Evolutionary conservation across 345 rosid genomes (phyloP), one percentile per base, ranked within the genome.

Genomic region (Salix dunnii): DNA sequence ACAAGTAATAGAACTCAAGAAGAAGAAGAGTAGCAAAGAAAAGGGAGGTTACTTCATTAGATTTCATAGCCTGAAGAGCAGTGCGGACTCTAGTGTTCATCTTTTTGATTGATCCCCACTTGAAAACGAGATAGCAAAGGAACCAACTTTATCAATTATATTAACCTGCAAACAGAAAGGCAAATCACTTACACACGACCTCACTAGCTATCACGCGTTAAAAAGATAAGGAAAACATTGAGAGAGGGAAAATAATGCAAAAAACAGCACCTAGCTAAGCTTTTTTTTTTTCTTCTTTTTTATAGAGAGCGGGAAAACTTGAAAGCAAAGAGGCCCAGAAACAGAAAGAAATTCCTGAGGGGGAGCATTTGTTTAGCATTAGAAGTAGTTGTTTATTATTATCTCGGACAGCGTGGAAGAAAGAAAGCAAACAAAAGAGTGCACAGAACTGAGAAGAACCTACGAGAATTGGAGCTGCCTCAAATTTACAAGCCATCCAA

Each of bases 41-140:
- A 66, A 25, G 71, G 76, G 78, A 88, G 53, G 81, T 80, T 86
- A 88, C 92, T 82, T 87, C 83, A 74, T 38, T 84, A 25, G 96
- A 80, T 87, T 88, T 88, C 87, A 88, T 88, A 82, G 92, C 84
- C 73, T 82, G 91, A 86, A 85, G 84, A 85, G 89, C 84, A 63
- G 86, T 85, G 79, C 92, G 91, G 78, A 85, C 89, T 87, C 92
- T 89, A 14, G 90, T 83, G 86, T 87, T 92, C 97, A 91, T 91
- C 58, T 85, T 86, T 83, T 36, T 67, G n/a, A 46, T 70, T 8
- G 21, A 28, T 67, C 43, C 71, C 67, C 77, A 36, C 76, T 77
- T 76, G 74, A 63, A 78, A 84, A 86, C 30, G 66, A 82, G 76
- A 78, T 36, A 78, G 62, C 69, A 72, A 75, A 51, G 40, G 76